phyloP scores from a whole-genome alignment of 345 rosid genomes.

The Citrus cavaleriei region DNA sequence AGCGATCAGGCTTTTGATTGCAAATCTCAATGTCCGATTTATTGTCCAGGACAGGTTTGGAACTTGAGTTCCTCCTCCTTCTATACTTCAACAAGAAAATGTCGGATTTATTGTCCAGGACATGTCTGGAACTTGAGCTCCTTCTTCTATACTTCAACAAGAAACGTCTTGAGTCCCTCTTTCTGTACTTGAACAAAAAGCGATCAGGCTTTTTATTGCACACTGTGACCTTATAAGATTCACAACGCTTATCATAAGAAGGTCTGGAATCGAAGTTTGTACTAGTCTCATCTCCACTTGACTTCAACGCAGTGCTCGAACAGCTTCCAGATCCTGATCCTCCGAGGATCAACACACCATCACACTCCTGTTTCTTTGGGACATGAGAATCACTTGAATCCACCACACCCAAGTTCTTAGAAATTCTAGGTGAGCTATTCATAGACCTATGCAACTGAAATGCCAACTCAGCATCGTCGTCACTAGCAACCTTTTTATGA shows the following conservation, averaged over 20 bases:
- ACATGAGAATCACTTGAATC: constrained; percentile 5
- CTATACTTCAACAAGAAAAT: constrained; percentile 32
- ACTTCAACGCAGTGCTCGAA: constrained; percentile 22
- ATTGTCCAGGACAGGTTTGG: not conserved
- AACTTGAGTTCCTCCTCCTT: constrained; percentile 17
- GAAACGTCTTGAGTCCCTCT: constrained; percentile 32
- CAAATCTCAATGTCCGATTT: constrained; percentile 3
- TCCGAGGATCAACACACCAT: not conserved
- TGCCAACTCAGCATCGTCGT: constrained; percentile 31
- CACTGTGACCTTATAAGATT: constrained; percentile 3
- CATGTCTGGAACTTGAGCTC: constrained; percentile 4
- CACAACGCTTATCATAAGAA: constrained; percentile 10
- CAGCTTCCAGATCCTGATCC: constrained; percentile 9
- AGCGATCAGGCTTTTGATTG: constrained; percentile 26
- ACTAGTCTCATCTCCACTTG: constrained; percentile 17
- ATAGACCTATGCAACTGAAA: constrained; percentile 30
- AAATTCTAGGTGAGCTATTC: constrained; percentile 32
- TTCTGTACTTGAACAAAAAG: constrained; percentile 34
- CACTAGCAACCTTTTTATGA: not conserved
- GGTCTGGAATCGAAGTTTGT: constrained; percentile 13
- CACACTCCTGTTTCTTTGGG: not conserved
- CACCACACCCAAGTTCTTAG: constrained; percentile 17
- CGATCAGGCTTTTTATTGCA: constrained; percentile 22
- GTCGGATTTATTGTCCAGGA: not conserved
- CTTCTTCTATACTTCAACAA: constrained; percentile 29